Base-by-base conservation (phyloP, 2,329 filamentous ascomycete genomes). In the Penicillium sp. region DNA sequence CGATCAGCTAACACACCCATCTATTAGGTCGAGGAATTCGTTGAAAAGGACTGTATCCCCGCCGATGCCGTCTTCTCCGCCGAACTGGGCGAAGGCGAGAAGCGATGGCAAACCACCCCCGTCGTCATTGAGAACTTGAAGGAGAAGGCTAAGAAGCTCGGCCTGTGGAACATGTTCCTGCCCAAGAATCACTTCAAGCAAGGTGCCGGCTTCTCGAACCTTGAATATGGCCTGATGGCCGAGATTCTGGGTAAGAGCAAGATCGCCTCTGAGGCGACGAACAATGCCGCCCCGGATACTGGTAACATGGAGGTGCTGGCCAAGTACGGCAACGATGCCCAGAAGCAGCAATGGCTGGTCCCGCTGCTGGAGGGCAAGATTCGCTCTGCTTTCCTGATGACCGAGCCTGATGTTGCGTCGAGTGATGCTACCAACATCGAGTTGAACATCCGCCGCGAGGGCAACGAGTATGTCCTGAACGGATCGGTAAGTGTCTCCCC, bases 91-190 rank as follows among this genome's bases (percentile, higher is more conserved):
- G 75, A 86, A 53, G 90, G 89, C 57, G 80, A 86, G 43, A 76
- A 84, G 56, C 85, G 93, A 79, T 97, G 93, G 88, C 83, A 88
- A 60, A 76, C 80, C 32, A 89, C 95, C 70, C 93, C 94, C 1
- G 71, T 80, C 34, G 81, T 97, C 64, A 83, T 99, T 55, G 94
- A 99, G 62, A 87, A 94, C 49, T 83, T 99, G 64, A 97, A 97
- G 82, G 79, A 76, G 59, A 89, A 91, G 73, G 94, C 93, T 37
- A 84, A 81, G 68, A 82, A 88, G 63, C 82, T 96, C 21, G 94
- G 93, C 1, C 80, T 99, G 39, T 99, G 94, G 94, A 99, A 99
- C 77, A 89, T 99, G 87, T 99, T 99, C 80, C 76, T 99, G 62
- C 90, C 94, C 59, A 93, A 89, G 78, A 91, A 87, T 65, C 92